Percentiles rank a stretch among this genome's conserved stretches.
Conservation (phyloP, 306 rosid genomes). For the Echinosophora koreensis region DNA sequence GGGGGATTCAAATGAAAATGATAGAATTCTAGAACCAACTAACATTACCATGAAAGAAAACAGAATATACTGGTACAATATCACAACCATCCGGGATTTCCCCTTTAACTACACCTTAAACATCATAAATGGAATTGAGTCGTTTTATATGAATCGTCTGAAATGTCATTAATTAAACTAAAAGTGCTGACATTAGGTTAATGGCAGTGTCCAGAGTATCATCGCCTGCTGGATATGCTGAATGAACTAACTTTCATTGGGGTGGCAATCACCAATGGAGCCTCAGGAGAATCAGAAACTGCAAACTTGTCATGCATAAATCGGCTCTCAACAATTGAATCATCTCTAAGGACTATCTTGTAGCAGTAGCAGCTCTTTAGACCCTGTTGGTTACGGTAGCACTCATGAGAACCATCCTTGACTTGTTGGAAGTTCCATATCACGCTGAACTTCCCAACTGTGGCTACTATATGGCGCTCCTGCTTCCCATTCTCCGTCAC, state of each 20-base stretch:
- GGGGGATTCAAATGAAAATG: constrained; percentile 9
- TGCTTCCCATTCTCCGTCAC: constrained; percentile 97
- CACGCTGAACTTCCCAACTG: constrained; percentile 98
- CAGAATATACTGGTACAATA: constrained; percentile 43
- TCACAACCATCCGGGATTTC: constrained; percentile 43
- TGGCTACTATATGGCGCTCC: constrained; percentile 96
- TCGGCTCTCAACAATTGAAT: constrained; percentile 94
- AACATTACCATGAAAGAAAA: constrained; percentile 34
- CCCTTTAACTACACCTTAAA: constrained; percentile 41
- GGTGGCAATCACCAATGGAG: constrained; percentile 95
- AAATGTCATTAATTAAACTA: constrained; percentile 51
- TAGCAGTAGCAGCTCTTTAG: constrained; percentile 98
- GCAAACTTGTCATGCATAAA: constrained; percentile 98
- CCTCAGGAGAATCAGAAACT: constrained; percentile 92
- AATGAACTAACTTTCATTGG: constrained; percentile 99
- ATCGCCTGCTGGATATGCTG: constrained; percentile 87
- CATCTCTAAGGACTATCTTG: constrained; percentile 93
- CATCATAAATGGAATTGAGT: constrained; percentile 47
- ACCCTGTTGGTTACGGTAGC: constrained; percentile 90
- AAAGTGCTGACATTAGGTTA: constrained; percentile 41
- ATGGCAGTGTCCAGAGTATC: constrained; percentile 44
- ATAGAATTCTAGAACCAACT: constrained; percentile 34
- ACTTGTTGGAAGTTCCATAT: constrained; percentile 98
- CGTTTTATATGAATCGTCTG: constrained; percentile 44
- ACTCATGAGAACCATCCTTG: constrained; percentile 88